These are phyloP conservation scores for Zalerion maritima DNA, from an alignment of 495 filamentous ascomycete genomes.

Conservation along the genomic window DNA sequence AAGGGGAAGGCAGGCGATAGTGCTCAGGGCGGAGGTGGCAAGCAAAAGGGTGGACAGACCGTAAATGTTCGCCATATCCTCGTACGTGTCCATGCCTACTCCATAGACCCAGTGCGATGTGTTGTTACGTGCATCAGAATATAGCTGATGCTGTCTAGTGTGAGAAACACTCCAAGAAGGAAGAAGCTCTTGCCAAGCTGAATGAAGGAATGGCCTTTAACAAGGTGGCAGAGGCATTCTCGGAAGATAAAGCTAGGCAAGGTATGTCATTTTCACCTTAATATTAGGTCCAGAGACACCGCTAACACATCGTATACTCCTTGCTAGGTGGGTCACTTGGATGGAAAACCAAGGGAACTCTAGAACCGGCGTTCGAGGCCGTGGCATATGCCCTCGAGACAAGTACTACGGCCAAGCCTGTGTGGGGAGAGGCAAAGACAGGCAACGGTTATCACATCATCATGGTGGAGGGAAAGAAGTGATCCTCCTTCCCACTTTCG, in stretches of 20 bases:
- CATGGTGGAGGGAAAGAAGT: slow-evolving; percentile 70
- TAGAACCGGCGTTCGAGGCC: slow-evolving; percentile 66
- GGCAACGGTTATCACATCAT: slow-evolving; percentile 85
- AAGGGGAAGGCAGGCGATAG: slow-evolving; percentile 36
- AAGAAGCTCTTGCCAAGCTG: slow-evolving; percentile 71
- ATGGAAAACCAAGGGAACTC: slow-evolving; percentile 62
- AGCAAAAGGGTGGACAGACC: slow-evolving; percentile 57
- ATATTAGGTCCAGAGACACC: not conserved
- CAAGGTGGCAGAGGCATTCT: slow-evolving; percentile 73
- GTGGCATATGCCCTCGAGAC: slow-evolving; percentile 65
- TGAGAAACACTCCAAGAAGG: slow-evolving; percentile 76
- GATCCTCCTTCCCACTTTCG: too few species aligned
- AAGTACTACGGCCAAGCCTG: slow-evolving; percentile 61
- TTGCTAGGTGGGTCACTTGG: slow-evolving; percentile 60
- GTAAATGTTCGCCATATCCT: slow-evolving; percentile 87
- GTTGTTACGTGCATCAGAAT: not conserved
- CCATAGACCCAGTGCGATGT: not conserved
- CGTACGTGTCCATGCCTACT: slow-evolving; percentile 30
- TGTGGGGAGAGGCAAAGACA: slow-evolving; percentile 70
- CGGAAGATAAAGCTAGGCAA: slow-evolving; percentile 76
- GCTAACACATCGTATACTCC: not conserved
- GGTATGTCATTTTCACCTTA: slow-evolving; percentile 33
- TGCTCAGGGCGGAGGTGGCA: slow-evolving; percentile 27
- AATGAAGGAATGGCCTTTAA: slow-evolving; percentile 70
- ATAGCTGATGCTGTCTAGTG: slow-evolving; percentile 41